These are phyloP conservation scores for Nicotiana otophora DNA, from an alignment of 257 asterid genomes.

Conservation along the genomic window DNA sequence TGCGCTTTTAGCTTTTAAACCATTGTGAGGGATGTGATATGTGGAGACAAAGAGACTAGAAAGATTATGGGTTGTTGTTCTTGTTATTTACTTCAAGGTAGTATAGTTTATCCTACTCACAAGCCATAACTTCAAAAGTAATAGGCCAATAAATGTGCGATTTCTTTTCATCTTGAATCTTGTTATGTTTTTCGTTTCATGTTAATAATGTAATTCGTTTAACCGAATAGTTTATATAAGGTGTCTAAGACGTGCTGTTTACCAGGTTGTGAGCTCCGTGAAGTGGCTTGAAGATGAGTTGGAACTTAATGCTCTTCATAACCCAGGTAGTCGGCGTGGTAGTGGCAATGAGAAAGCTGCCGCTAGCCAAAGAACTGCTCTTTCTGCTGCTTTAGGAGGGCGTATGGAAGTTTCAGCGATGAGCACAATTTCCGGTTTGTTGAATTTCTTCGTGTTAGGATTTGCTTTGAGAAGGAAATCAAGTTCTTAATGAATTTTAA, in stretches of 20 bases:
- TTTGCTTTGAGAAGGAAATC: slow-evolving; percentile 10
- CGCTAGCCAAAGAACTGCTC: slow-evolving; percentile 87
- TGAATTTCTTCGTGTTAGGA: slow-evolving; percentile 9
- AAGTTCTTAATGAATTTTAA: background rate
- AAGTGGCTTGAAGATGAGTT: slow-evolving; percentile 99
- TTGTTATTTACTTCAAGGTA: background rate
- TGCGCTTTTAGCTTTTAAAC: too few species aligned
- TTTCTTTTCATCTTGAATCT: background rate
- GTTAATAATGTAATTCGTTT: background rate
- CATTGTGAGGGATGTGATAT: background rate
- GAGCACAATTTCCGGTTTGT: slow-evolving; percentile 82
- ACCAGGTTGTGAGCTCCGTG: slow-evolving; percentile 97
- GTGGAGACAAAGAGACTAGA: background rate
- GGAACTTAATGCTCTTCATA: slow-evolving; percentile 98
- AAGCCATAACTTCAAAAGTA: background rate
- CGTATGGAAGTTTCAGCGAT: slow-evolving; percentile 88
- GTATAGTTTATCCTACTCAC: background rate
- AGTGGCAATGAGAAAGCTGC: slow-evolving; percentile 97
- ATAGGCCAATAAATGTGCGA: background rate
- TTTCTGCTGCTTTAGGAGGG: slow-evolving; percentile 94
- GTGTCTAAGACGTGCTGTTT: background rate
- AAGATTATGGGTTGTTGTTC: background rate
- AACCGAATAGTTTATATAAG: slow-evolving; percentile 13
- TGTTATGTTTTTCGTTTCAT: background rate
- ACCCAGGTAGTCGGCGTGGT: slow-evolving; percentile 92